phyloP scores from a whole-genome alignment of 73 alveolate species.

The Tetrahymena malaccensis region DNA sequence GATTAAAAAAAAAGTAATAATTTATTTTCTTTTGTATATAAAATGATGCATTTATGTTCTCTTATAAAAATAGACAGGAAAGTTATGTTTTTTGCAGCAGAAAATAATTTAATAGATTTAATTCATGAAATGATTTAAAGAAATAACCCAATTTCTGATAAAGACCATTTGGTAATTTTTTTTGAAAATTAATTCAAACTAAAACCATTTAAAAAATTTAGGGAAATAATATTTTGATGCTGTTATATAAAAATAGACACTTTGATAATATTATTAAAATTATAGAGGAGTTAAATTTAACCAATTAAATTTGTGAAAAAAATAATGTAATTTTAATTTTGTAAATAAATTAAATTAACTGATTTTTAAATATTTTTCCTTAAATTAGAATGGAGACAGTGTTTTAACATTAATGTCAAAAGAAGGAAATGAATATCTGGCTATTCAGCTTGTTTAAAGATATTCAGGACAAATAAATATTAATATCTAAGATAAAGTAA shows the following conservation, averaged over 20 bases:
- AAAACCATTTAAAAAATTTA: background rate
- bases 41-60: background rate
- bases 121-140: background rate
- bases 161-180: background rate
- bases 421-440: background rate
- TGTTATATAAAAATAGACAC: background rate
- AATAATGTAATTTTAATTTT: background rate
- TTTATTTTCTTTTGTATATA: too few relatives aligned
- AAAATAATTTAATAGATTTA: background rate
- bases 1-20: background rate
- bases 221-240: background rate
- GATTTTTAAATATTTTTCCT: too few relatives aligned
- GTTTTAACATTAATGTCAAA: background rate
- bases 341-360: too few relatives aligned
- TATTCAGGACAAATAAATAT: background rate
- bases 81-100: background rate
- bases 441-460: background rate
- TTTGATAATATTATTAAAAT: background rate
- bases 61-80: background rate
- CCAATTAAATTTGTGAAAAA: background rate
- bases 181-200: background rate
- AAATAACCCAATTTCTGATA: background rate
- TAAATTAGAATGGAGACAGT: background rate
- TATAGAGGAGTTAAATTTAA: background rate
- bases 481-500: background rate